Evolutionary conservation across 1,284 basidiomycete genomes (phyloP).

Genomic region (Peniophora sp.): DNA sequence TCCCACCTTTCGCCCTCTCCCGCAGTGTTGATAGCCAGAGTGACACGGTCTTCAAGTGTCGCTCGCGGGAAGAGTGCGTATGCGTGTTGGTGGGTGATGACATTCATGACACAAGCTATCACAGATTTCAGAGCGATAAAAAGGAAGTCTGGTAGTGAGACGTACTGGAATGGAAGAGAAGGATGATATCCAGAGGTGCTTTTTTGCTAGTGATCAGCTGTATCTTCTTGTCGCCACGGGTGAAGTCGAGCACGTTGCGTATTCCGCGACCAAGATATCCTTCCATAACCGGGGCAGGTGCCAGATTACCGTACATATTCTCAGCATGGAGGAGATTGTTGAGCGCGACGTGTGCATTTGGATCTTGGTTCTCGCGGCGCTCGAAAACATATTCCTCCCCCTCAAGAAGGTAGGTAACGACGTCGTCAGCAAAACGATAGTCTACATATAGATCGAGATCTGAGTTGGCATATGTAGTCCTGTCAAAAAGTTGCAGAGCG

Average conservation of each 20-base stretch:
- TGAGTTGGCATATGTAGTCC: conserved; percentile 10
- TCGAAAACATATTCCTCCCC: not conserved
- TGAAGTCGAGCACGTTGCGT: not conserved
- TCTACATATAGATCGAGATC: conserved; percentile 13
- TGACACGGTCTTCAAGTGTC: not conserved
- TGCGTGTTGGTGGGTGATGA: not conserved
- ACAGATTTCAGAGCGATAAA: not conserved
- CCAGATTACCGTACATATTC: not conserved
- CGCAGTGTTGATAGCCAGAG: not conserved
- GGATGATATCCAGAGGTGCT: not conserved
- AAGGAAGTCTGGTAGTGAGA: not conserved
- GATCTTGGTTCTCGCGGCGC: not conserved
- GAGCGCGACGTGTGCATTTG: not conserved
- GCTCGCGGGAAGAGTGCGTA: not conserved
- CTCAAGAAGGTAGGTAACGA: conserved; percentile 8
- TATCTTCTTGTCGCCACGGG: not conserved
- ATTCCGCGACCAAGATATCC: not conserved
- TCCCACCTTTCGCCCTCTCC: not conserved
- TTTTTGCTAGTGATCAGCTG: not conserved
- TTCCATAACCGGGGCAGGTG: not conserved
- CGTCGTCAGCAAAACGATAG: not conserved
- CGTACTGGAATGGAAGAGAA: not conserved
- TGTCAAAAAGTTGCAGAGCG: conserved; percentile 13
- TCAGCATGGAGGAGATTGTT: not conserved
- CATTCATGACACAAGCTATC: not conserved